Conservation (phyloP, 2,329 filamentous ascomycete genomes). For the Cytospora chrysosperma region DNA sequence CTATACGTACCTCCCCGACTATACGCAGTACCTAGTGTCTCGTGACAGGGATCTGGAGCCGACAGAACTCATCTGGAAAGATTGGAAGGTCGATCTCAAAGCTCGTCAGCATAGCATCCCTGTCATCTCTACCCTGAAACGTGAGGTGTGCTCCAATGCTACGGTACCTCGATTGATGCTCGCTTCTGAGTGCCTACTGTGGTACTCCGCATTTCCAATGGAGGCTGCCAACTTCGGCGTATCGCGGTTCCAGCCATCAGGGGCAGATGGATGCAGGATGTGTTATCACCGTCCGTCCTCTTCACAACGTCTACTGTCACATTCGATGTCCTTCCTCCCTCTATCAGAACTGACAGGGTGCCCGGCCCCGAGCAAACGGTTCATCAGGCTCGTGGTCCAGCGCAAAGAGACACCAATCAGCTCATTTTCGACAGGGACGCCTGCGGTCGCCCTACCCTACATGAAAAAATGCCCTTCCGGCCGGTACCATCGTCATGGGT, state of each 20-base stretch:
- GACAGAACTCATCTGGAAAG: slow-evolving; percentile 23
- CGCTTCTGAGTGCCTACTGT: slow-evolving; percentile 10
- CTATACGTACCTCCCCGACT: background rate
- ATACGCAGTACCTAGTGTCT: background rate
- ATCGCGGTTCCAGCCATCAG: background rate
- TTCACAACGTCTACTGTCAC: background rate
- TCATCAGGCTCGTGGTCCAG: slow-evolving; percentile 4
- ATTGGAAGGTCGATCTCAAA: slow-evolving; percentile 22
- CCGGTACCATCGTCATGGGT: slow-evolving; percentile 18
- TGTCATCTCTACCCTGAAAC: slow-evolving; percentile 24
- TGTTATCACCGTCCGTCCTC: background rate
- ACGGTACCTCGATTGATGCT: slow-evolving; percentile 21
- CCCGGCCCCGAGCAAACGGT: slow-evolving; percentile 5
- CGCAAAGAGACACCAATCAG: slow-evolving; percentile 9
- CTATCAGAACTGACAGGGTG: background rate
- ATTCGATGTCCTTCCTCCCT: background rate
- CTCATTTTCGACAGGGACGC: background rate
- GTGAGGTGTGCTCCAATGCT: slow-evolving; percentile 21
- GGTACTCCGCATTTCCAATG: slow-evolving; percentile 3
- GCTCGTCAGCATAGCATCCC: slow-evolving; percentile 14
- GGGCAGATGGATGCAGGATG: background rate
- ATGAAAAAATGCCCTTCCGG: slow-evolving; percentile 5
- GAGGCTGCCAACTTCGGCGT: background rate
- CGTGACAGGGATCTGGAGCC: slow-evolving; percentile 18
- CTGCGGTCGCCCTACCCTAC: background rate